Evolutionary conservation across 2,329 filamentous ascomycete species (phyloP).

Genomic region (Nothophaeocryptopus gaeumannii): DNA sequence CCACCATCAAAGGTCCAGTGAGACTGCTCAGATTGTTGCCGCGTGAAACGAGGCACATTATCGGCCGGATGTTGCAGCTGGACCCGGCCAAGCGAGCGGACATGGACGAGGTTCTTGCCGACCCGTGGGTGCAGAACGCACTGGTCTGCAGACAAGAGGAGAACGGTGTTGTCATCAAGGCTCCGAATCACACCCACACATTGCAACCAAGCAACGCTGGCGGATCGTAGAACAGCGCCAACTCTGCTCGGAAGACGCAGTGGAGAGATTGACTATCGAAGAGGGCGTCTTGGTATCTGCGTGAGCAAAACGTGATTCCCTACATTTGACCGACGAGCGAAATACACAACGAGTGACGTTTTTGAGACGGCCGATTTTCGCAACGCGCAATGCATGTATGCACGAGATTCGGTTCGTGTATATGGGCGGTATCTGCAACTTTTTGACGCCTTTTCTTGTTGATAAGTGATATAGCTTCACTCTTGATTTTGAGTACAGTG

Average conservation of each 20-base stretch:
- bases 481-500: not conserved
- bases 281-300: no score
- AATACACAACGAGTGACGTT: no score
- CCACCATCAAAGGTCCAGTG: slow-evolving; percentile 86
- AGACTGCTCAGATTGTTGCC: slow-evolving; percentile 82
- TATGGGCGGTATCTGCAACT: no score
- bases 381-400: no score
- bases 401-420: no score
- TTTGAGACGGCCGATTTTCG: no score
- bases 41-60: slow-evolving; percentile 82
- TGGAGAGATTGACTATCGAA: no score
- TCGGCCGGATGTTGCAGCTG: slow-evolving; percentile 88
- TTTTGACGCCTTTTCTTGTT: not conserved
- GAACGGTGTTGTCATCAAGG: slow-evolving; percentile 68
- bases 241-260: no score
- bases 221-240: slow-evolving; percentile 20
- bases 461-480: slow-evolving; percentile 1
- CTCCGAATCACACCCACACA: slow-evolving; percentile 77
- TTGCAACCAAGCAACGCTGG: slow-evolving; percentile 46
- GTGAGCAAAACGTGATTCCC: no score
- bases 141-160: slow-evolving; percentile 78
- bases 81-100: slow-evolving; percentile 79
- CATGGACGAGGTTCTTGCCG: slow-evolving; percentile 79
- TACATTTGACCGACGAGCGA: no score
- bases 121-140: slow-evolving; percentile 85